phyloP scores from a whole-genome alignment of 768 basidiomycete species.

The Clitopilus hobsonii region DNA sequence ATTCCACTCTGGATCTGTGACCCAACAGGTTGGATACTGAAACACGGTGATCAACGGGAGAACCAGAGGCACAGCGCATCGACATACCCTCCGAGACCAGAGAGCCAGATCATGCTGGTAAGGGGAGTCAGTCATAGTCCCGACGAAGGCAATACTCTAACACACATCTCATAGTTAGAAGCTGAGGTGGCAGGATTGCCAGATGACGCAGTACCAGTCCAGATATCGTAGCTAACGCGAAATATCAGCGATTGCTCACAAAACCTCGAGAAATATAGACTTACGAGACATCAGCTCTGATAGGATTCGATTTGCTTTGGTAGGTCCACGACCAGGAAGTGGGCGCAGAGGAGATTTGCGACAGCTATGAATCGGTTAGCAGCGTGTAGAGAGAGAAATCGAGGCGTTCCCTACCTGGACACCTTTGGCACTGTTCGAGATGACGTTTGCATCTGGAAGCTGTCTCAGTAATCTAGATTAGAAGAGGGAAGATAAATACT shows the following conservation, averaged over 20 bases:
- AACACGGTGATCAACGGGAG: neutral
- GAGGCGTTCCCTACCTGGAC: constrained; percentile 28
- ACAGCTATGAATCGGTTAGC: constrained; percentile 25
- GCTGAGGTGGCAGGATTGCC: constrained; percentile 41
- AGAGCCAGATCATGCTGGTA: constrained; percentile 58
- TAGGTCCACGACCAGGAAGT: constrained; percentile 52
- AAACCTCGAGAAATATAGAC: constrained; percentile 5
- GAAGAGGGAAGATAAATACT: constrained; percentile 9
- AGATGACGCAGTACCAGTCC: constrained; percentile 38
- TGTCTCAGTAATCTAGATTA: neutral
- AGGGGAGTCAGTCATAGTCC: too few relatives aligned
- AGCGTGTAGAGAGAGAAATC: neutral
- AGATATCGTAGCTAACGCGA: constrained; percentile 43
- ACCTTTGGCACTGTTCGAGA: constrained; percentile 42
- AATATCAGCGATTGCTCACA: neutral
- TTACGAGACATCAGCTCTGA: constrained; percentile 52
- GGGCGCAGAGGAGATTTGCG: constrained; percentile 37
- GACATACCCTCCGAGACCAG: constrained; percentile 46
- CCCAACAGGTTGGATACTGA: constrained; percentile 53
- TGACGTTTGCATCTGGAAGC: constrained; percentile 43
- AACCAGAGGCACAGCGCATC: neutral
- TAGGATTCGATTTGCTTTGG: constrained; percentile 32
- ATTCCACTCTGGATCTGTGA: constrained; percentile 38
- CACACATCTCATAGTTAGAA: constrained; percentile 50
- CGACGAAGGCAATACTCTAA: neutral